Conservation (phyloP, 257 asterid species). For the Agastache rugosa region DNA sequence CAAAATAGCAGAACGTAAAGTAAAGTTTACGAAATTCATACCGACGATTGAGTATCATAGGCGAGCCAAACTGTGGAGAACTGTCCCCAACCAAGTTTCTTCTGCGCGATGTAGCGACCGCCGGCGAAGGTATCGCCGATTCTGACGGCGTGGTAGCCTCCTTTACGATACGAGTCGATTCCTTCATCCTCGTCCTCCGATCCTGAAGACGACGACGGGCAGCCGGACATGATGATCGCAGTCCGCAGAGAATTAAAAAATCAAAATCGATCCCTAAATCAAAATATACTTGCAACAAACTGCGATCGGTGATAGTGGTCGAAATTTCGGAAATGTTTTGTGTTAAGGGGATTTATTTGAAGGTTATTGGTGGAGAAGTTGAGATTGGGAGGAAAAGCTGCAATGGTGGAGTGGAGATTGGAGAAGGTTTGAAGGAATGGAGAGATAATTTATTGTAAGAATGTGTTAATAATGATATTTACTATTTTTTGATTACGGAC, state of each 20-base stretch:
- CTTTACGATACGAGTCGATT: conserved; percentile 72
- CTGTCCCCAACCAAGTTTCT: conserved; percentile 98
- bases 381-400: conserved; percentile 47
- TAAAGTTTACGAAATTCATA: conserved; percentile 39
- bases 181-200: conserved; percentile 94
- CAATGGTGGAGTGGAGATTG: conserved; percentile 39
- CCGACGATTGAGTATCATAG: conserved; percentile 78
- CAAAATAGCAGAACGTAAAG: background rate
- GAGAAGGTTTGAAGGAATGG: conserved; percentile 13
- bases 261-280: conserved; percentile 26
- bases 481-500: conserved; percentile 41
- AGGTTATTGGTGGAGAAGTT: conserved; percentile 26
- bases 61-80: conserved; percentile 99
- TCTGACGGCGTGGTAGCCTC: conserved; percentile 90
- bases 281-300: background rate
- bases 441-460: conserved; percentile 29
- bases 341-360: background rate
- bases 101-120: conserved; percentile 92
- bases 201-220: conserved; percentile 79
- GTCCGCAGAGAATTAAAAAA: background rate
- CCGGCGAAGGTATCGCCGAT: conserved; percentile 76
- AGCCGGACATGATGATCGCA: conserved; percentile 49
- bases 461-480: conserved; percentile 30
- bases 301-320: conserved; percentile 20
- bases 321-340: background rate